Base-by-base conservation (phyloP, 495 filamentous ascomycete species). In the Penicillium riverlandense region DNA sequence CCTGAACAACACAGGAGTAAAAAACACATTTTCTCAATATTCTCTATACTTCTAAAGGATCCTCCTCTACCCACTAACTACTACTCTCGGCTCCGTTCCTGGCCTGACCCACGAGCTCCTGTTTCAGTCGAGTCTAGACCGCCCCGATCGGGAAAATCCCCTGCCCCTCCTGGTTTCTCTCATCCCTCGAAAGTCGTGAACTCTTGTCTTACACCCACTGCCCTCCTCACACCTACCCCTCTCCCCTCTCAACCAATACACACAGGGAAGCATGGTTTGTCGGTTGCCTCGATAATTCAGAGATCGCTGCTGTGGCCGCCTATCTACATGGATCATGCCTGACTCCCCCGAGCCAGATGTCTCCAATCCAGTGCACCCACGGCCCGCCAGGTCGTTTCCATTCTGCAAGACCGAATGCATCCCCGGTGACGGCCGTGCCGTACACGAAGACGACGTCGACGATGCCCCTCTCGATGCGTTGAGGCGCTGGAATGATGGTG, bases 401-500 rank as follows among this genome's bases (percentile, higher is more conserved):
- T 59, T 63, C n/a, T 65, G 61, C 51, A 61, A 58, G 38, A 69
- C 71, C 6, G 54, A 78, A 35, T 74, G 71, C 51, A 55, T 78
- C 41, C 50, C 68, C 3, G 53, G 62, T 37, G 65, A 69, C 31
- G 47, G 54, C 14, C 62, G 65, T 16, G 54, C 66, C 7, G 38
- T 22, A 6, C 22, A 3, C 22, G 22, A 22, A 22, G 22, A 56
- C 9, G 59, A 69, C 22, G 57, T 61, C 7, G 76, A 77, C 27
- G 54, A 67, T 37, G 77, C 65, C 16, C 70, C 72, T 29, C 79
- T 79, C 53, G 61, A 63, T 43, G 54, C 72, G 50, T 65, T 55
- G n/a, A 67, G 57, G 35, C 48, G 52, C 47, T 70, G 77, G 54
- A 80, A 75, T 45, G 61, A 71, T 10, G 59, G 59, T 9, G 59